Evolutionary conservation across 306 rosid species (phyloP).

Genomic region (Vigna radiata): DNA sequence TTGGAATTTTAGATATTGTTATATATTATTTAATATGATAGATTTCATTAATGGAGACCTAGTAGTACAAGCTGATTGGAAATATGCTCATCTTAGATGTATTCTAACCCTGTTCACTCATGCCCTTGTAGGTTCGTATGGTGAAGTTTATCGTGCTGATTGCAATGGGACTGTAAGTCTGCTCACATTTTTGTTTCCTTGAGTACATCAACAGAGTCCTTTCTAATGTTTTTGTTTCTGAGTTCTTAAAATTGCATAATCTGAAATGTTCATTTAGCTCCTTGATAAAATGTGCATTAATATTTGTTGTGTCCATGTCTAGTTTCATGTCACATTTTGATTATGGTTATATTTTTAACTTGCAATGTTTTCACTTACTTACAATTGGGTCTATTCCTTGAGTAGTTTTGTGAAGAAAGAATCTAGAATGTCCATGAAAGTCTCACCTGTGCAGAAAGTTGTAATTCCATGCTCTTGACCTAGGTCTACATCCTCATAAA

Average conservation of each 20-base stretch:
- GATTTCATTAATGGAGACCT: constrained; percentile 11
- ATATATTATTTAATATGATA: constrained; percentile 11
- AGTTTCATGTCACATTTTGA: constrained; percentile 28
- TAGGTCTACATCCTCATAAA: constrained; percentile 5
- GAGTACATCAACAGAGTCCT: constrained; percentile 26
- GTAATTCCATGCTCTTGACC: constrained; percentile 20
- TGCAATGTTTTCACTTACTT: constrained; percentile 23
- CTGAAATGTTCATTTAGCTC: constrained; percentile 17
- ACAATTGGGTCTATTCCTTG: too few species aligned
- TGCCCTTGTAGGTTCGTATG: constrained; percentile 65
- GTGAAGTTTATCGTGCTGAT: constrained; percentile 92
- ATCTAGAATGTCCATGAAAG: constrained; percentile 24
- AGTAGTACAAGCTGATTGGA: constrained; percentile 21
- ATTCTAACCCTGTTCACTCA: constrained; percentile 25
- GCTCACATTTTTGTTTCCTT: constrained; percentile 19
- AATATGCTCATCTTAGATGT: constrained; percentile 32
- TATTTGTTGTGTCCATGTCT: constrained; percentile 21
- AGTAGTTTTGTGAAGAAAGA: constrained; percentile 2
- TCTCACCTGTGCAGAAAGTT: constrained; percentile 13
- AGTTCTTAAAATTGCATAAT: constrained; percentile 10
- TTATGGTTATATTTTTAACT: constrained; percentile 23
- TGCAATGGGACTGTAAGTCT: constrained; percentile 96
- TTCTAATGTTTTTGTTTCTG: constrained; percentile 17
- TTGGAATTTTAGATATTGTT: constrained; percentile 33
- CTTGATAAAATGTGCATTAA: constrained; percentile 28